These are phyloP conservation scores for Angomonas deanei DNA, from an alignment of 208 protist species.

Conservation along the genomic window DNA sequence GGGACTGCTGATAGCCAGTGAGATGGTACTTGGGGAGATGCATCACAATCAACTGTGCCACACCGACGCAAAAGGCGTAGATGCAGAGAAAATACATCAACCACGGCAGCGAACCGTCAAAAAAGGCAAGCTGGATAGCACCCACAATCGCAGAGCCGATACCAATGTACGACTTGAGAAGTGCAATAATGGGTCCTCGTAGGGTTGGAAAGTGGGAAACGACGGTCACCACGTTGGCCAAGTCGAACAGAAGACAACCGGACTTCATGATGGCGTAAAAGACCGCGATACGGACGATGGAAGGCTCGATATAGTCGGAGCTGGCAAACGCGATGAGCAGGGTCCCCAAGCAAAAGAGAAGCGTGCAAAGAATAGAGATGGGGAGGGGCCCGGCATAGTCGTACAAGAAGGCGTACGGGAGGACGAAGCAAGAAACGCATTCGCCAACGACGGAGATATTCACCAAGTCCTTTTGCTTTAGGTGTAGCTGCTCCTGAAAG, in stretches of 20 bases:
- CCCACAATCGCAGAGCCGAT: conserved; percentile 40
- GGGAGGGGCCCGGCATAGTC: conserved; percentile 4
- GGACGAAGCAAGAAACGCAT: neutral
- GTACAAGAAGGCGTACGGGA: neutral
- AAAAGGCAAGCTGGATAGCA: conserved; percentile 30
- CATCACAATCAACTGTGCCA: conserved; percentile 4
- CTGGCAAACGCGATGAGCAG: neutral
- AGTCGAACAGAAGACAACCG: conserved; percentile 19
- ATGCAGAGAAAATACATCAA: conserved; percentile 9
- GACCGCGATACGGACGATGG: conserved; percentile 8
- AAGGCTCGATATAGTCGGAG: conserved; percentile 12
- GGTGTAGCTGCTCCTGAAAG: conserved; percentile 22
- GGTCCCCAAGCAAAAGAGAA: neutral
- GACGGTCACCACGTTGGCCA: conserved; percentile 25
- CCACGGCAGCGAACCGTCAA: conserved; percentile 12
- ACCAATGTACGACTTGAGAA: conserved; percentile 39
- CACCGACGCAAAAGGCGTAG: neutral
- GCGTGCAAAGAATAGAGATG: neutral
- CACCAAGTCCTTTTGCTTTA: conserved; percentile 25
- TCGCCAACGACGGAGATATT: conserved; percentile 4
- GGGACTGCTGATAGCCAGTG: conserved; percentile 24
- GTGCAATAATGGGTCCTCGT: conserved; percentile 28
- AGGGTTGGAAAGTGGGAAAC: conserved; percentile 28
- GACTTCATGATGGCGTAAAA: conserved; percentile 19
- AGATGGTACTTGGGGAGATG: conserved; percentile 56